These are phyloP conservation scores for Mycoemilia scoparia DNA, from an alignment of 192 early-diverging fungal species.

Conservation along the genomic window DNA sequence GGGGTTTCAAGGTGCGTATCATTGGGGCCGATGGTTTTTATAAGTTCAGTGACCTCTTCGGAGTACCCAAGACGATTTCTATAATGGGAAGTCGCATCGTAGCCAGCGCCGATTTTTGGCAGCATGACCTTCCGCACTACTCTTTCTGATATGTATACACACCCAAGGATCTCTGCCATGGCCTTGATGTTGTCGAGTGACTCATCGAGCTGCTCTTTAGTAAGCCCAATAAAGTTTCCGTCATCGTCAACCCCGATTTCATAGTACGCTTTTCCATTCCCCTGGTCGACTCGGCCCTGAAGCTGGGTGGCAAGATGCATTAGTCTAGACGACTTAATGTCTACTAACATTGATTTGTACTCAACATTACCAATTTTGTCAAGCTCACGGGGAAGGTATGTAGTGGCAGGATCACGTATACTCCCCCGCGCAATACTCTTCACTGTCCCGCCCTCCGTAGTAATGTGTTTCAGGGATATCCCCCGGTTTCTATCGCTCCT, in stretches of 20 bases:
- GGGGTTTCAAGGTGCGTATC: constrained; percentile 11
- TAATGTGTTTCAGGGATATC: too few species aligned
- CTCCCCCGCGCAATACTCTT: too few species aligned
- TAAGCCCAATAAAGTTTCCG: constrained; percentile 57
- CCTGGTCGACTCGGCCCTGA: constrained; percentile 82
- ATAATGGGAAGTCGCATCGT: too few species aligned
- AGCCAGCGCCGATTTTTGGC: constrained; percentile 4
- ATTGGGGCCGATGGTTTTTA: constrained; percentile 6
- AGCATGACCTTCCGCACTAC: not conserved
- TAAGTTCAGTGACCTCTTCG: constrained; percentile 9
- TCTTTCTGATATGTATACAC: constrained; percentile 15
- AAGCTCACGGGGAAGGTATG: constrained; percentile 58
- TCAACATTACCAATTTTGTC: constrained; percentile 77
- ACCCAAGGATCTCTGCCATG: constrained; percentile 19
- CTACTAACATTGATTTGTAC: constrained; percentile 72
- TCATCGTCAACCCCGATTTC: constrained; percentile 78
- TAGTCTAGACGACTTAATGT: constrained; percentile 43
- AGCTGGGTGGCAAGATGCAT: constrained; percentile 82
- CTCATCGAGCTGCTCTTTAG: constrained; percentile 14
- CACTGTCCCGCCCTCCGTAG: too few species aligned
- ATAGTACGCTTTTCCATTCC: constrained; percentile 71
- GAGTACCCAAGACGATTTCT: too few species aligned
- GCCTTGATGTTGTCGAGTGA: constrained; percentile 8
- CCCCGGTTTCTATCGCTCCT: too few species aligned
- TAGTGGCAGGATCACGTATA: too few species aligned